Conservation (phyloP, 345 rosid species). For the Melaleuca quinquenervia region DNA sequence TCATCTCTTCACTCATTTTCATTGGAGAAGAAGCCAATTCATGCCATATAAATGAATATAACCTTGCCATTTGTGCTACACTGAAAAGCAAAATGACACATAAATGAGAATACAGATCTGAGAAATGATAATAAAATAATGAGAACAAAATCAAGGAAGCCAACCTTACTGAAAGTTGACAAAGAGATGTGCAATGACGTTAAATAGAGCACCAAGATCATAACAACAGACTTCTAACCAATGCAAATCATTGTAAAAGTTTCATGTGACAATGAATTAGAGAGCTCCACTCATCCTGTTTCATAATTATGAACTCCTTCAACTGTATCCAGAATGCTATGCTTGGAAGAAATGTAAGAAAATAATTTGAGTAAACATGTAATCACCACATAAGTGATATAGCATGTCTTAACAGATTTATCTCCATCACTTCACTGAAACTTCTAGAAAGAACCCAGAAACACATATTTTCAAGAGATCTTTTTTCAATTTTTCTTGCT, state of each 20-base stretch:
- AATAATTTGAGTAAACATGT: background rate
- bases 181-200: background rate
- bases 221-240: background rate
- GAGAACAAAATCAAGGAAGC: background rate
- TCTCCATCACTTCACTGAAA: background rate
- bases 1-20: constrained; percentile 41
- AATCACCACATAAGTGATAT: background rate
- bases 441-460: background rate
- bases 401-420: background rate
- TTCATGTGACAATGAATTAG: background rate
- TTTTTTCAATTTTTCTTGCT: background rate
- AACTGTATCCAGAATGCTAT: background rate
- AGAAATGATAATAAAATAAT: background rate
- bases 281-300: background rate
- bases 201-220: background rate
- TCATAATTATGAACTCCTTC: background rate
- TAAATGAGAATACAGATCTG: background rate
- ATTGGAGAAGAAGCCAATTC: constrained; percentile 44
- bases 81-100: constrained; percentile 27
- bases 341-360: background rate
- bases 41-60: constrained; percentile 66
- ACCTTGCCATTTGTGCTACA: constrained; percentile 59
- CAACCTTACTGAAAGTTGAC: background rate
- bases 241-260: background rate
- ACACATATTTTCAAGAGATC: background rate